Evolutionary conservation across 2,329 filamentous ascomycete species (phyloP), one percentile per base, ranked within the genome.

Genomic region (Colletotrichum somersetense): DNA sequence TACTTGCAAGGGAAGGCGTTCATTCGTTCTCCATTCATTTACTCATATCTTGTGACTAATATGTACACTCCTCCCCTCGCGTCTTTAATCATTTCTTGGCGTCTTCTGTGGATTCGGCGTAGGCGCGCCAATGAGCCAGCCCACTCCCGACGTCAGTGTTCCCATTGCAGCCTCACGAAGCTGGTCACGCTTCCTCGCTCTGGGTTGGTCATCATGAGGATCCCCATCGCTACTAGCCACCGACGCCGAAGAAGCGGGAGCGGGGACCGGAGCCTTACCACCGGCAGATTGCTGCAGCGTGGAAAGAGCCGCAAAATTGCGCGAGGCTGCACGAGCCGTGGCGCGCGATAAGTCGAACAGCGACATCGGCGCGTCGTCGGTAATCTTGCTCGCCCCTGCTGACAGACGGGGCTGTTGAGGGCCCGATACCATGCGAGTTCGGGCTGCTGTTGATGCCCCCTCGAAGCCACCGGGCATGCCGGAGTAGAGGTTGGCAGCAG

Each of bases 121-220:
- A 73, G 85, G 86, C 3, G 90, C 91, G 8, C 89, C 89, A 71
- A 92, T 87, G 58, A 92, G 79, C 91, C 91, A 92, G 0, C 91
- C 90, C 33, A 93, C 88, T 23, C 91, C 89, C 55, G 89, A 90
- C 3, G 91, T 91, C 58, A 92, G 79, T 1, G 90, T 91, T n/a
- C 89, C 90, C 67, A 91, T 89, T 11, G 91, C 91, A 46, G 87
- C 91, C 72, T 92, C 90, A 74, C 89, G 85, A 52, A 92, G 77
- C 80, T 92, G 91, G 79, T 96, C 93, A 75, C 93, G 87, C 84
- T 91, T 95, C 76, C 93, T 87, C 48, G 89, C 85, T 68, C 82
- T 85, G 71, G 85, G 80, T 61, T 78, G 75, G 67, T 77, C 74
- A 12, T 76, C 74, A 52, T 74, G 38, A 69, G 70, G 30, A 66